Conservation (phyloP, 2,329 filamentous ascomycete genomes). For the Pestalotiopsis sp. region DNA sequence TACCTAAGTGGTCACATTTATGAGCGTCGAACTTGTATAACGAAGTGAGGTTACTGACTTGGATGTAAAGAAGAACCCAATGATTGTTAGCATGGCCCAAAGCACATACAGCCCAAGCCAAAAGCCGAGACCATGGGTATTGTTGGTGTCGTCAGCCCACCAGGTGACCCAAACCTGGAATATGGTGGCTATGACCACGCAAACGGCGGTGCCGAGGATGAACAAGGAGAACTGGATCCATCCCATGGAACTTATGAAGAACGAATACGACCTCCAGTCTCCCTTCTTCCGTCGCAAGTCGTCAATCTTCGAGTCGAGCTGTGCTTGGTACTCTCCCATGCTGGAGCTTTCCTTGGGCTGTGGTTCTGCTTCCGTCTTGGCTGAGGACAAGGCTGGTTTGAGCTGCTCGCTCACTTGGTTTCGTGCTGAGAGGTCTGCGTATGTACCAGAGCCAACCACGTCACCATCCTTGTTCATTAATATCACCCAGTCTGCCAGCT, state of each 20-base stretch:
- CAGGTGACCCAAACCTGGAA: not conserved
- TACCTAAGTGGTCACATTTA: not conserved
- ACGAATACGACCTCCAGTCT: slow-evolving; percentile 10
- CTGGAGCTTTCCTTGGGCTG: not conserved
- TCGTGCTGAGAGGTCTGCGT: not conserved
- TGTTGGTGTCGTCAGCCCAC: not conserved
- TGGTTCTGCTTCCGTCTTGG: not conserved
- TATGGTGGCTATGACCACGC: not conserved
- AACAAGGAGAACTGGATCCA: not conserved
- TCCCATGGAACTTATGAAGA: slow-evolving; percentile 12
- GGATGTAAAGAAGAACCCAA: not conserved
- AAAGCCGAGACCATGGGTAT: not conserved
- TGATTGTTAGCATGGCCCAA: not conserved
- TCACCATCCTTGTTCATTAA: slow-evolving; percentile 1
- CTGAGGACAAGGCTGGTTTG: not conserved
- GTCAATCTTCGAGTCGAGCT: not conserved
- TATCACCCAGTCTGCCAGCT: slow-evolving; percentile 3
- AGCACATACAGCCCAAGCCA: not conserved
- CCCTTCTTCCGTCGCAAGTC: slow-evolving; percentile 12
- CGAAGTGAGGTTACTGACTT: not conserved
- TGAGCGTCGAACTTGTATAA: not conserved
- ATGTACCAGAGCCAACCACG: slow-evolving; percentile 3
- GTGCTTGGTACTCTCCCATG: not conserved
- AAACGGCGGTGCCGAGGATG: not conserved
- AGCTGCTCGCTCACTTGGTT: not conserved